Conservation (phyloP, 108 stramenopile species). For the Phaeodactylum tricornutum region DNA sequence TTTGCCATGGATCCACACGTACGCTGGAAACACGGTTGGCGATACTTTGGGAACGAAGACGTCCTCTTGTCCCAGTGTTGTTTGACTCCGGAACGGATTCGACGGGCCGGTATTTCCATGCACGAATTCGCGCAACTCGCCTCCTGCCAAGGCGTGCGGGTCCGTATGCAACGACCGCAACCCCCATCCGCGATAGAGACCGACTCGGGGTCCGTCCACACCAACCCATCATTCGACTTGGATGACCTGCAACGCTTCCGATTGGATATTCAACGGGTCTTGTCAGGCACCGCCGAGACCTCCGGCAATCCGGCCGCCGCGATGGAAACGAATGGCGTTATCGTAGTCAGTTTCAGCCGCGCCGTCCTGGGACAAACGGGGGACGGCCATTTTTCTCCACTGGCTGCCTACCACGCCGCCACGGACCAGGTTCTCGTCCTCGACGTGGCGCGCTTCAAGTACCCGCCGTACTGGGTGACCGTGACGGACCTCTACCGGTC, state of each 20-base stretch:
- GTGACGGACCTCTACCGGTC: conserved; percentile 38
- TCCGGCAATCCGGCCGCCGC: background rate
- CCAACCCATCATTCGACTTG: no score
- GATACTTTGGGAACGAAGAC: conserved; percentile 87
- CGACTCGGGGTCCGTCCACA: no score
- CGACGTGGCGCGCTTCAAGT: conserved; percentile 88
- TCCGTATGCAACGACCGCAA: conserved; percentile 43
- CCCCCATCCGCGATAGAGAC: conserved; percentile 4
- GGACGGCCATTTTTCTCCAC: conserved; percentile 90
- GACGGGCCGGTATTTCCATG: conserved; percentile 54
- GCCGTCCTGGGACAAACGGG: conserved; percentile 80
- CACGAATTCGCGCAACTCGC: conserved; percentile 59
- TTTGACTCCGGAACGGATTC: conserved; percentile 50
- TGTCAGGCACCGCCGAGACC: background rate
- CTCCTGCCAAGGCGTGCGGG: conserved; percentile 54
- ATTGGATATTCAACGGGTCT: background rate
- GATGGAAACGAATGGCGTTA: background rate
- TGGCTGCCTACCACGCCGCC: conserved; percentile 63
- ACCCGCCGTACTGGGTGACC: conserved; percentile 86
- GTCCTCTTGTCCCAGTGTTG: conserved; percentile 80
- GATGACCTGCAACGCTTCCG: background rate
- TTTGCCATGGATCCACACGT: conserved; percentile 82
- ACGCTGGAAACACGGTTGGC: conserved; percentile 93
- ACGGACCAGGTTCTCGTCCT: conserved; percentile 69
- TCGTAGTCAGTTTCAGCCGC: conserved; percentile 67